Base-by-base conservation (phyloP, 176 grass and related monocot genomes). In the Alloteropsis semialata region DNA sequence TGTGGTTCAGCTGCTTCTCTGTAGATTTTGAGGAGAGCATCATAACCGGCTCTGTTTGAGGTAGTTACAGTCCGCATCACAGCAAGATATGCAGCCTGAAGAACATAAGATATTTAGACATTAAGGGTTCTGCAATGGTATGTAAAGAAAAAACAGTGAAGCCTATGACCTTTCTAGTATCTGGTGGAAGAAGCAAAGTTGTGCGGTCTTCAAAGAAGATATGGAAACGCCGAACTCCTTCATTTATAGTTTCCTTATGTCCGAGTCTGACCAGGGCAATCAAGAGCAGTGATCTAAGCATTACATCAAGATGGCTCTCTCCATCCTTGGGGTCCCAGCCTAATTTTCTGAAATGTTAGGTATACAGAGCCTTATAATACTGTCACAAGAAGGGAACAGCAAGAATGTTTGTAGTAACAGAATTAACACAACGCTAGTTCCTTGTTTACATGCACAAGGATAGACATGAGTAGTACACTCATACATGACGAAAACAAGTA, bases 51-150 rank as follows among this genome's bases (percentile, higher is more conserved):
- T 91, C 81, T 93, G 86, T 71, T 83, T 65, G 90, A 93, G 30
- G 65, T 78, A 36, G 24, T 95, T 50, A 91, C 92, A 22, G 25
- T 82, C 54, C 43, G 74, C 92, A 98, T 95, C 77, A 98, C 89
- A 77, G 90, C 90, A 65, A 98, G 81, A 79, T 90, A 98, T 84
- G 92, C 84, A 90, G 90, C 90, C 96, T 98, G 85, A 30, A 95
- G 37, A 69, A 76, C n/a, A 76, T 65, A 41, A 12, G 15, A 87
- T 61, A 38, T 89, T 89, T 54, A 85, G 63, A 73, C 2, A 74
- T 49, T 41, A 75, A 77, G 12, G 81, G 25, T 25, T 78, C 10
- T 44, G 56, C 25, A 48, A 69, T 8, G 13, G 56, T 67, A 85
- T 46, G 21, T 33, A 74, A 78, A 89, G 61, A 51, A 58, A 59